phyloP scores from a whole-genome alignment of 495 filamentous ascomycete species.

The Penicillium salamii region DNA sequence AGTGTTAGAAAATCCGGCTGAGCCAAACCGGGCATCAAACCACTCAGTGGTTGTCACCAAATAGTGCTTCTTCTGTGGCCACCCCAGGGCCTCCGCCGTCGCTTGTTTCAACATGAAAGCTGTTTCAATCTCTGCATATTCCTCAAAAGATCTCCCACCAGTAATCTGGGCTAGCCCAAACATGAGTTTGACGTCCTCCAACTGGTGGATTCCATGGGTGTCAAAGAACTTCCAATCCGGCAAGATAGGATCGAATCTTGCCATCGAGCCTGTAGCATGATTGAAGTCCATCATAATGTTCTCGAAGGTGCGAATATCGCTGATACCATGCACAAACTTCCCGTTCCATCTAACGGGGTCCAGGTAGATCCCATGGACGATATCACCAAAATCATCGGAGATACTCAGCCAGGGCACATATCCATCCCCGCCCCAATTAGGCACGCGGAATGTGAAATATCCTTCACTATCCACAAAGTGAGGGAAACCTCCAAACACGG shows the following conservation, averaged over 20 bases:
- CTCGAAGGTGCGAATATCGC: not conserved
- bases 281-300: not conserved
- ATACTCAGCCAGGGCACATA: conserved; percentile 28
- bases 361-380: conserved; percentile 32
- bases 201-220: conserved; percentile 5
- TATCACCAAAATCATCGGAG: conserved; percentile 30
- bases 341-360: conserved; percentile 15
- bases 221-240: conserved; percentile 12
- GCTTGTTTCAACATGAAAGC: conserved; percentile 6
- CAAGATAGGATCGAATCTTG: conserved; percentile 1
- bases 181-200: conserved; percentile 18
- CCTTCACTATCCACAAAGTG: conserved; percentile 18
- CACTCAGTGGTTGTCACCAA: not conserved
- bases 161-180: conserved; percentile 11
- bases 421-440: conserved; percentile 28
- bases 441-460: conserved; percentile 14
- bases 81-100: conserved; percentile 6
- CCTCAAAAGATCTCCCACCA: conserved; percentile 7
- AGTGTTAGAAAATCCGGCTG: too few species aligned
- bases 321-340: not conserved
- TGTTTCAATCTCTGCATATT: not conserved
- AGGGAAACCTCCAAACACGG: conserved; percentile 30
- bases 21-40: conserved; percentile 5
- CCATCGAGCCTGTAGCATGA: not conserved
- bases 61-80: not conserved